phyloP scores from a whole-genome alignment of 2,329 filamentous ascomycete genomes.

The Anisogramma anomala region DNA sequence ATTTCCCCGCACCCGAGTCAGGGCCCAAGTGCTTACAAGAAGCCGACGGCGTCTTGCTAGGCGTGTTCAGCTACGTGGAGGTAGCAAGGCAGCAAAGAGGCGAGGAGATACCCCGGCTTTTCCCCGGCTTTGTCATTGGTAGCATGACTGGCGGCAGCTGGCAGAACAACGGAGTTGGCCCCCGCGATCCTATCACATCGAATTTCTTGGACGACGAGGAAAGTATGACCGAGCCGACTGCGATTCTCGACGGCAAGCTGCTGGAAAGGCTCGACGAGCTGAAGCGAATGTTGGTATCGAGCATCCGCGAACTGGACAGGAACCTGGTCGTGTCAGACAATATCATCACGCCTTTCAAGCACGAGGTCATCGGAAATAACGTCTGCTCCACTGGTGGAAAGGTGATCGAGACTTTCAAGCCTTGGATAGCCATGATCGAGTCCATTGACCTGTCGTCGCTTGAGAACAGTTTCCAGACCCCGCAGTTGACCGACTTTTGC shows the following conservation, averaged over 20 bases:
- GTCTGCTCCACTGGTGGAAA: slow-evolving; percentile 68
- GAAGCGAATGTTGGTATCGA: slow-evolving; percentile 73
- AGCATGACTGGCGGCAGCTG: slow-evolving; percentile 78
- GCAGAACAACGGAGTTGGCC: slow-evolving; percentile 58
- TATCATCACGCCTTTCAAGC: slow-evolving; percentile 65
- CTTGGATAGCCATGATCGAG: slow-evolving; percentile 82
- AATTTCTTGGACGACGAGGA: slow-evolving; percentile 83
- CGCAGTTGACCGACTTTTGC: slow-evolving; percentile 76
- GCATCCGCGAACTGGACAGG: slow-evolving; percentile 79
- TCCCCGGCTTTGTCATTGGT: slow-evolving; percentile 85
- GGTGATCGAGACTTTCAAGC: slow-evolving; percentile 78
- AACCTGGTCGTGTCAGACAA: slow-evolving; percentile 68
- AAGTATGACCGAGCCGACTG: slow-evolving; percentile 56
- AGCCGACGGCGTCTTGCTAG: slow-evolving; percentile 88
- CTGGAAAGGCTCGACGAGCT: slow-evolving; percentile 77
- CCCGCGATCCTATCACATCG: slow-evolving; percentile 61
- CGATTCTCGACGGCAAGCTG: slow-evolving; percentile 62
- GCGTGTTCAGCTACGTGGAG: slow-evolving; percentile 93
- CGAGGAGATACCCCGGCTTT: slow-evolving; percentile 83
- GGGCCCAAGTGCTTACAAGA: slow-evolving; percentile 92
- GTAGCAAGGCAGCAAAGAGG: slow-evolving; percentile 87
- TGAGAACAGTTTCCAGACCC: slow-evolving; percentile 67
- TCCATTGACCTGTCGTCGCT: slow-evolving; percentile 79
- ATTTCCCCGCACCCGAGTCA: slow-evolving; percentile 89
- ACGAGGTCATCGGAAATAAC: slow-evolving; percentile 69